Conservation (phyloP, 768 basidiomycete genomes). For the Serendipita indica region DNA sequence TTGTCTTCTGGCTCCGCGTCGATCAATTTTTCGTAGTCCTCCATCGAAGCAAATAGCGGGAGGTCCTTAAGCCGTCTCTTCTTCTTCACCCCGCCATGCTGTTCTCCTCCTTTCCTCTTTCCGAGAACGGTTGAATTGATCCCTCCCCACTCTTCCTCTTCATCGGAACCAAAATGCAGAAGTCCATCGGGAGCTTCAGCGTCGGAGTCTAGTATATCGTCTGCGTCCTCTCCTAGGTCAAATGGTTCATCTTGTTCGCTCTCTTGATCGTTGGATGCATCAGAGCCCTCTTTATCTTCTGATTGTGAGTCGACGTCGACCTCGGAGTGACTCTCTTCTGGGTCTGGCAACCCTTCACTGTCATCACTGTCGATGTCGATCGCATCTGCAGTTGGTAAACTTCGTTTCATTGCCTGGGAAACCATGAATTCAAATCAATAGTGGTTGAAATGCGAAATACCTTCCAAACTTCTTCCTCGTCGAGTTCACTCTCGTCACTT, state of each 20-base stretch:
- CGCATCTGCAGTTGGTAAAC: slow-evolving; percentile 48
- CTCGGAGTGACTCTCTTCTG: slow-evolving; percentile 18
- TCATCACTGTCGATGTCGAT: slow-evolving; percentile 25
- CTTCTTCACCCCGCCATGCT: slow-evolving; percentile 25
- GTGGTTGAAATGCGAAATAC: slow-evolving; percentile 25
- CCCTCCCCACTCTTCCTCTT: slow-evolving; percentile 29
- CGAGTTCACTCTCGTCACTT: slow-evolving; percentile 30
- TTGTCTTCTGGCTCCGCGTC: slow-evolving; percentile 62
- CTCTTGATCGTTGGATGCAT: slow-evolving; percentile 30
- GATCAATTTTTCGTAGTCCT: slow-evolving; percentile 74
- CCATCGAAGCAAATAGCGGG: slow-evolving; percentile 76
- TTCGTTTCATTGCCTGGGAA: slow-evolving; percentile 72
- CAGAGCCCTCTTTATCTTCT: slow-evolving; percentile 24
- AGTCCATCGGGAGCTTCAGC: slow-evolving; percentile 41
- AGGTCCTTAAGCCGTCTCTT: slow-evolving; percentile 55
- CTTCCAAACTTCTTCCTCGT: slow-evolving; percentile 80
- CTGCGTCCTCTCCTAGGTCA: slow-evolving; percentile 34
- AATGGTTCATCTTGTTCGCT: slow-evolving; percentile 23
- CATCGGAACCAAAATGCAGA: slow-evolving; percentile 37
- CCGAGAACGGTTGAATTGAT: slow-evolving; percentile 45
- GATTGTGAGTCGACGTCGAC: slow-evolving; percentile 20
- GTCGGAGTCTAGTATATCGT: slow-evolving; percentile 40
- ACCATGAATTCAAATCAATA: slow-evolving; percentile 10
- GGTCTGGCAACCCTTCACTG: slow-evolving; percentile 14
- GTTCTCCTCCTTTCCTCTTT: slow-evolving; percentile 15